These are phyloP conservation scores for Bolboschoenus planiculmis DNA, from an alignment of 176 grass and related monocot species.

Conservation along the genomic window DNA sequence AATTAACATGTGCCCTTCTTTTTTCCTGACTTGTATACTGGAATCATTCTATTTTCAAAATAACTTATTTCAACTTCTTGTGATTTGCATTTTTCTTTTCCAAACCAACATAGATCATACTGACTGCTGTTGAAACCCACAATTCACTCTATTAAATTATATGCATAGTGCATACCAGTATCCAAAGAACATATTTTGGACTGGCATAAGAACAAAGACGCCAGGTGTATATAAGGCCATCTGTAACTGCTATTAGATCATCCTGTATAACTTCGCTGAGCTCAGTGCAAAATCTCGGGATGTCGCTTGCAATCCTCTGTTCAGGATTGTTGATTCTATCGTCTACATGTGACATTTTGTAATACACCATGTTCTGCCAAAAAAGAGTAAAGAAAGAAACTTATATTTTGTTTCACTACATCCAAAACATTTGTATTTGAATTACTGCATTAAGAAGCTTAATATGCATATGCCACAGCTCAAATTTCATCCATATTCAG, in stretches of 20 bases:
- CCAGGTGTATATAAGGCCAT: conserved; percentile 91
- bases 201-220: conserved; percentile 98
- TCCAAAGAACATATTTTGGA: conserved; percentile 96
- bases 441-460: conserved; percentile 17
- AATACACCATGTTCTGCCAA: conserved; percentile 99
- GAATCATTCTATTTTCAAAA: too few relatives aligned
- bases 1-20: neutral
- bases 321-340: conserved; percentile 82
- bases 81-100: neutral
- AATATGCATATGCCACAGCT: neutral
- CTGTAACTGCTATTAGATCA: conserved; percentile 85
- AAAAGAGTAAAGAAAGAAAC: conserved; percentile 24
- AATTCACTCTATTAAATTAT: neutral
- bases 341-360: conserved; percentile 98
- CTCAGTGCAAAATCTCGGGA: conserved; percentile 92
- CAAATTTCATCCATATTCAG: neutral
- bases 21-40: neutral
- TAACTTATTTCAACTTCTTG: conserved; percentile 4
- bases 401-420: neutral
- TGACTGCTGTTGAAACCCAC: neutral
- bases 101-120: neutral
- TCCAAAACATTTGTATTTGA: neutral
- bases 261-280: conserved; percentile 97
- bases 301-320: conserved; percentile 94
- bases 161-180: conserved; percentile 52